A percentile compares a stretch with the other conserved stretches of the same genome.
These are phyloP conservation scores for Chlorociboria aeruginascens DNA, from an alignment of 495 filamentous ascomycete genomes.

Conservation along the genomic window DNA sequence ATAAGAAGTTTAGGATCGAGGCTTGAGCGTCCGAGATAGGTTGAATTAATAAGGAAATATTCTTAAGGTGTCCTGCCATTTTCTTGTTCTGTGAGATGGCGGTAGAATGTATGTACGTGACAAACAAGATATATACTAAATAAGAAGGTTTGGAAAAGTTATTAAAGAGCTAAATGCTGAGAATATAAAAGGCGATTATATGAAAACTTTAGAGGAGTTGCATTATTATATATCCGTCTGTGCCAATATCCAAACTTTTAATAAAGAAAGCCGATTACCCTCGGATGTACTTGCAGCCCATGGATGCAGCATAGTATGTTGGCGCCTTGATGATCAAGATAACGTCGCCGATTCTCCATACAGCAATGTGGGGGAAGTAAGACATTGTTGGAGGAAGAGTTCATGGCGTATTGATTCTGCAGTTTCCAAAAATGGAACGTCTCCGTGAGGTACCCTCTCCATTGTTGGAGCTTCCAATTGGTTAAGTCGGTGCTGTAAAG, in stretches of 20 bases:
- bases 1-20: conserved; percentile 9
- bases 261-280: background rate
- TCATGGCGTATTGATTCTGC: conserved; percentile 1
- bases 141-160: conserved; percentile 3
- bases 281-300: background rate
- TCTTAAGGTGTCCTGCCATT: background rate
- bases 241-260: conserved; percentile 4
- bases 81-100: background rate
- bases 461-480: conserved; percentile 2
- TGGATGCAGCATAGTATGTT: conserved; percentile 4
- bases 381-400: conserved; percentile 8
- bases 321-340: conserved; percentile 3
- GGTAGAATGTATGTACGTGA: background rate
- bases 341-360: conserved; percentile 4
- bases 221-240: conserved; percentile 12
- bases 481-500: conserved; percentile 6
- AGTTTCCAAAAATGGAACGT: conserved; percentile 1
- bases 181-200: background rate
- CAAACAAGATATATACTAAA: conserved; percentile 7
- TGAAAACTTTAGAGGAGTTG: conserved; percentile 6
- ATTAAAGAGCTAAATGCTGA: conserved; percentile 1
- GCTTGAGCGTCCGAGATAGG: conserved; percentile 7
- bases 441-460: background rate
- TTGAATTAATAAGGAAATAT: conserved; percentile 8
- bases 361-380: conserved; percentile 5